phyloP scores from a whole-genome alignment of 768 basidiomycete species.

The Pilatotrama ljubarskyi region DNA sequence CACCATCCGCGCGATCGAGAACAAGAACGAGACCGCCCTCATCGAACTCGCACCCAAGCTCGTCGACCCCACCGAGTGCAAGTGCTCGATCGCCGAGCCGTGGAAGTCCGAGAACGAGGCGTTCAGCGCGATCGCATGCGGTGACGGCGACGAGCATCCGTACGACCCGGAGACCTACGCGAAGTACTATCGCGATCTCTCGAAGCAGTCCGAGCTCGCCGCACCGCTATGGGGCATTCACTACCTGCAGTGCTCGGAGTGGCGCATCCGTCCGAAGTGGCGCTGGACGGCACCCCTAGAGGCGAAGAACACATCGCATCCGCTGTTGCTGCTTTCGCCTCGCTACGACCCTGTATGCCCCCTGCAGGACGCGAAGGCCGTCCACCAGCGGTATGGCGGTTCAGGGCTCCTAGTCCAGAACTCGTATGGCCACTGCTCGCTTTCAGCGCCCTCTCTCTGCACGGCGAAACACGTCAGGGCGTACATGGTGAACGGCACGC shows the following conservation, averaged over 20 bases:
- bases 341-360: slow-evolving; percentile 17
- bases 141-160: slow-evolving; percentile 17
- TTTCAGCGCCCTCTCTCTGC: not conserved
- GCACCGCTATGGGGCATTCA: slow-evolving; percentile 4
- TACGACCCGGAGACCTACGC: slow-evolving; percentile 5
- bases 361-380: slow-evolving; percentile 4
- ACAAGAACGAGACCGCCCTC: slow-evolving; percentile 16
- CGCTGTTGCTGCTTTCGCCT: not conserved
- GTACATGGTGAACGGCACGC: slow-evolving; percentile 6
- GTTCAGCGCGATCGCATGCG: slow-evolving; percentile 17
- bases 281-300: slow-evolving; percentile 9
- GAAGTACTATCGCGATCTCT: not conserved
- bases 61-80: slow-evolving; percentile 16
- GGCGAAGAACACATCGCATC: slow-evolving; percentile 11
- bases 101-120: slow-evolving; percentile 14
- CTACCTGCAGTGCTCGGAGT: slow-evolving; percentile 6
- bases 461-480: too few relatives aligned
- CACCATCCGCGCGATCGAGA: slow-evolving; percentile 16
- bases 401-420: slow-evolving; percentile 15
- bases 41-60: slow-evolving; percentile 9
- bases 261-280: slow-evolving; percentile 6
- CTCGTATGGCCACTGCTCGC: slow-evolving; percentile 12
- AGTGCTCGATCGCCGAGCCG: slow-evolving; percentile 1
- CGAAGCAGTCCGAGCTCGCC: not conserved
- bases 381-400: slow-evolving; percentile 3